Evolutionary conservation across 1,284 basidiomycete species (phyloP).

Genomic region (Vanrija sp.): DNA sequence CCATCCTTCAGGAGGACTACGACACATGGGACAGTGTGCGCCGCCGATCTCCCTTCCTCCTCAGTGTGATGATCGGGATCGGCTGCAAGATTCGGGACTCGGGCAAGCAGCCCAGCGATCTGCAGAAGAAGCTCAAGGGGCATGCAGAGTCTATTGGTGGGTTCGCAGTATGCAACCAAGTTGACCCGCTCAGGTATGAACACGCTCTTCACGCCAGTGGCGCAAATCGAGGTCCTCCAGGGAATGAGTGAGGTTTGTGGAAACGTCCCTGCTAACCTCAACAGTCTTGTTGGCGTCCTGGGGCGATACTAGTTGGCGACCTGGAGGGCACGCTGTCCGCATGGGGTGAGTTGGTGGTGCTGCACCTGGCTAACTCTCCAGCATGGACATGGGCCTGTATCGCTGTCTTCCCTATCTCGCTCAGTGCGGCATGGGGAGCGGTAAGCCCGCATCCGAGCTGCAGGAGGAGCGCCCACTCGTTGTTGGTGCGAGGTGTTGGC

Average conservation of each 20-base stretch:
- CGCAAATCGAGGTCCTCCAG: conserved; percentile 75
- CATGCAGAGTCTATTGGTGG: conserved; percentile 75
- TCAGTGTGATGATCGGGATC: conserved; percentile 76
- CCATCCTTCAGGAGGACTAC: conserved; percentile 69
- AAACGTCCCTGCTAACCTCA: conserved; percentile 1
- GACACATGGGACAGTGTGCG: conserved; percentile 65
- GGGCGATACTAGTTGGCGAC: conserved; percentile 44
- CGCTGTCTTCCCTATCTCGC: conserved; percentile 76
- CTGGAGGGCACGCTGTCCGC: conserved; percentile 72
- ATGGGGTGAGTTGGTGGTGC: conserved; percentile 57
- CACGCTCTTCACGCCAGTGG: conserved; percentile 76
- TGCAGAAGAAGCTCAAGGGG: conserved; percentile 51
- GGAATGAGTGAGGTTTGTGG: conserved; percentile 57
- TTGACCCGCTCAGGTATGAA: conserved; percentile 52
- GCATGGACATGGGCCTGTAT: conserved; percentile 79
- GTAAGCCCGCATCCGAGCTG: conserved; percentile 55
- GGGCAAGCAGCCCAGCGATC: conserved; percentile 54
- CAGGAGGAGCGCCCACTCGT: conserved; percentile 70
- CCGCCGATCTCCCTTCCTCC: conserved; percentile 35
- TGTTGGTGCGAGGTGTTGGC: conserved; percentile 75
- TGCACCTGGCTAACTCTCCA: conserved; percentile 2
- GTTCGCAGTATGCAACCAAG: not conserved
- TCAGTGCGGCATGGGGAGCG: conserved; percentile 63
- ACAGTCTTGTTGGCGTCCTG: conserved; percentile 39
- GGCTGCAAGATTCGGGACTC: conserved; percentile 77